Percentiles rank a stretch among this genome's conserved stretches.
phyloP scores from a whole-genome alignment of 129 eudicot species.

The Escallonia herrerae region DNA sequence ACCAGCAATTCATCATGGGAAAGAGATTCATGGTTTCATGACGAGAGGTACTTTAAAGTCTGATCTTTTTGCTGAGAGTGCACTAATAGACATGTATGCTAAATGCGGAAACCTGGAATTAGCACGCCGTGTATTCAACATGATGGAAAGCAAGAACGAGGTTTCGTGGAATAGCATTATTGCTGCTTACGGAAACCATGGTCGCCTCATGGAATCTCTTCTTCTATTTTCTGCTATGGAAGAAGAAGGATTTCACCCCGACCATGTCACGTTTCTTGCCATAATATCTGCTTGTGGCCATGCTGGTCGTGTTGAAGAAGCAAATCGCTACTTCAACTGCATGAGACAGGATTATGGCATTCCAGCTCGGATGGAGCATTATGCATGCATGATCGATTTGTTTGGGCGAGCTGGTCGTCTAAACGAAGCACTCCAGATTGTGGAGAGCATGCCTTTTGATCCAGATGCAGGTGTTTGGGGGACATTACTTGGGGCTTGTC shows the following conservation, averaged over 20 bases:
- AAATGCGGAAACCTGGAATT: constrained; percentile 56
- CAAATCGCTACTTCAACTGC: constrained; percentile 40
- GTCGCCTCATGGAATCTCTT: constrained; percentile 41
- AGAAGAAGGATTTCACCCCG: constrained; percentile 45
- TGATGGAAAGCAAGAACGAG: constrained; percentile 55
- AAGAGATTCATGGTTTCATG: constrained; percentile 73
- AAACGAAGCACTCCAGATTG: constrained; percentile 41
- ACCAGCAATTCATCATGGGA: constrained; percentile 50
- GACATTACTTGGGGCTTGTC: constrained; percentile 65
- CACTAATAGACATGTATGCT: constrained; percentile 66
- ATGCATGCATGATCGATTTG: constrained; percentile 63
- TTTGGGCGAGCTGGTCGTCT: constrained; percentile 73
- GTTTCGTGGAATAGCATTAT: constrained; percentile 90
- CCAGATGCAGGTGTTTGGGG: constrained; percentile 93
- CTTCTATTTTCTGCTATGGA: constrained; percentile 50
- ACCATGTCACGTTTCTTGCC: constrained; percentile 71
- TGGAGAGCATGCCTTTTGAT: constrained; percentile 52
- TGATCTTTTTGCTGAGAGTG: constrained; percentile 59
- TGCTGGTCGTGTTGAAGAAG: constrained; percentile 69
- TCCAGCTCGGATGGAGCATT: constrained; percentile 63
- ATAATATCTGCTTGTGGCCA: constrained; percentile 82
- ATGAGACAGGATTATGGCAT: constrained; percentile 52
- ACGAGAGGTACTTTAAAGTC: constrained; percentile 34
- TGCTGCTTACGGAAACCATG: constrained; percentile 76
- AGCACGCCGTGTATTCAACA: constrained; percentile 46